Conservation (phyloP, 2,329 filamentous ascomycete genomes). For the Colletotrichum echinochloae region DNA sequence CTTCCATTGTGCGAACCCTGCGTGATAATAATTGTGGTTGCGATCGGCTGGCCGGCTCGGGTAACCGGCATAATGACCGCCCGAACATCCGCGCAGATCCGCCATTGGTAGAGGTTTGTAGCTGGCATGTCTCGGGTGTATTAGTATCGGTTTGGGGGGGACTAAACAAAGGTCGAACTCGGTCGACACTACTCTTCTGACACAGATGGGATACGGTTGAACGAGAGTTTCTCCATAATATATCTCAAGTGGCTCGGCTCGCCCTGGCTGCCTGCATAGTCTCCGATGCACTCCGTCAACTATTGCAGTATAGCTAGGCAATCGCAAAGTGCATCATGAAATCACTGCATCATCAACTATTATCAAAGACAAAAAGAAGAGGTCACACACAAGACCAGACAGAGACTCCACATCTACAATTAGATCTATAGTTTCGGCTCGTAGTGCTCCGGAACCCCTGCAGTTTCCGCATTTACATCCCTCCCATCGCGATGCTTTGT, state of each 20-base stretch:
- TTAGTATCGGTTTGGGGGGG: too few relatives aligned
- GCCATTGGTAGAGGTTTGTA: neutral
- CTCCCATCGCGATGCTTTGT: neutral
- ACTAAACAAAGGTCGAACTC: too few relatives aligned
- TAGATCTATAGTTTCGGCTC: neutral
- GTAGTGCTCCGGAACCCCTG: neutral
- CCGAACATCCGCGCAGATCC: neutral
- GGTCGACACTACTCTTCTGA: conserved; percentile 4
- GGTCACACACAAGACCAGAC: too few relatives aligned
- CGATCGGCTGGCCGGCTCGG: conserved; percentile 12
- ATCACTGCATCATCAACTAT: too few relatives aligned
- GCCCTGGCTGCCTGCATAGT: too few relatives aligned
- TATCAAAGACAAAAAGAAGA: too few relatives aligned
- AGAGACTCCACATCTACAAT: too few relatives aligned
- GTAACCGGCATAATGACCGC: neutral
- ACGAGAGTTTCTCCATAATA: neutral
- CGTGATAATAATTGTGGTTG: neutral
- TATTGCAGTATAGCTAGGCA: too few relatives aligned
- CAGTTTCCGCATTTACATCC: neutral
- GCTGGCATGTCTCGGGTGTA: neutral
- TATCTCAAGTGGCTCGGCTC: too few relatives aligned
- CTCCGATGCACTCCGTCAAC: too few relatives aligned
- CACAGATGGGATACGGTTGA: neutral
- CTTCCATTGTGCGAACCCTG: too few relatives aligned
- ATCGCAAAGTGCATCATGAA: too few relatives aligned